phyloP scores from a whole-genome alignment of 306 rosid genomes.

The Gleditsia sinensis region DNA sequence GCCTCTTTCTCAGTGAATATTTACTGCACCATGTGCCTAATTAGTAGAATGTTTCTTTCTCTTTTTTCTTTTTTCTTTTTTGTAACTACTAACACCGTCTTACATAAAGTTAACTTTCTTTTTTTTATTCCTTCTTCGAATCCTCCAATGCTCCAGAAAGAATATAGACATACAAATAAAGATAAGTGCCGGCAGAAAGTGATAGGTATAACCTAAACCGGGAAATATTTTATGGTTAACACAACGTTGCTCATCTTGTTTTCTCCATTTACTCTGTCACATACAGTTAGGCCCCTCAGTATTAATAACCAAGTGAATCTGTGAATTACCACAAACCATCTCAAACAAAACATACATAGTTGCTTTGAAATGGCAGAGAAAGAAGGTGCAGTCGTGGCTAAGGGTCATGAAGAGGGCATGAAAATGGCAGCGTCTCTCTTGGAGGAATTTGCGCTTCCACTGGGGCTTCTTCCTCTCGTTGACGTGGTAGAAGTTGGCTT shows the following conservation, averaged over 20 bases:
- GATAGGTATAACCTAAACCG: background rate
- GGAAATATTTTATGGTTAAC: conserved; percentile 31
- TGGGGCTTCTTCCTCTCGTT: conserved; percentile 60
- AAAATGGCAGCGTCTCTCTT: conserved; percentile 44
- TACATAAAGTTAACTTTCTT: too few species aligned
- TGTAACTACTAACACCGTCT: background rate
- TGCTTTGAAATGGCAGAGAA: conserved; percentile 44
- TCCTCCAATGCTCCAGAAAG: background rate
- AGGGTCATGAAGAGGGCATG: conserved; percentile 56
- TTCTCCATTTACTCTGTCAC: conserved; percentile 45
- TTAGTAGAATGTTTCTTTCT: background rate
- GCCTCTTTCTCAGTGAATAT: too few species aligned
- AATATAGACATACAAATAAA: background rate
- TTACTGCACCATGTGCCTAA: background rate
- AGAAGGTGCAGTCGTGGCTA: conserved; percentile 54
- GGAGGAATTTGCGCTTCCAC: conserved; percentile 58
- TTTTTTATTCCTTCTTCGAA: background rate
- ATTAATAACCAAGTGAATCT: background rate
- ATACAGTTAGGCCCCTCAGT: background rate
- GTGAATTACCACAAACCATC: background rate
- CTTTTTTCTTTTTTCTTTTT: background rate
- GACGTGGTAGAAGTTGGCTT: conserved; percentile 57
- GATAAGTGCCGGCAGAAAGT: conserved; percentile 1
- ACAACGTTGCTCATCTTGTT: conserved; percentile 37
- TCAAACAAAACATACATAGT: conserved; percentile 2